Evolutionary conservation across 306 rosid genomes (phyloP).

Genomic region (Arachis hypogaea): DNA sequence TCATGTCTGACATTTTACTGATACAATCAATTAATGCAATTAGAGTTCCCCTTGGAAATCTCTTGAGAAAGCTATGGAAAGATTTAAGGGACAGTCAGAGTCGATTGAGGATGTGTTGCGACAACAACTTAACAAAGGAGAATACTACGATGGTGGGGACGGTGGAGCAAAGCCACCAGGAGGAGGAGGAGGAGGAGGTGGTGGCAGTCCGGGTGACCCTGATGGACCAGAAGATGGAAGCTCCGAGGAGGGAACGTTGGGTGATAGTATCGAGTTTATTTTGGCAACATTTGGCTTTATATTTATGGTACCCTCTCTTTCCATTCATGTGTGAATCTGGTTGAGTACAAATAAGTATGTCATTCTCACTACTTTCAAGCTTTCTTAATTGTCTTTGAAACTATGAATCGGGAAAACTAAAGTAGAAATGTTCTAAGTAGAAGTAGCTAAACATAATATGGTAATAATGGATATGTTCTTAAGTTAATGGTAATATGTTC

Average conservation of each 20-base stretch:
- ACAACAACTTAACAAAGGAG: constrained; percentile 69
- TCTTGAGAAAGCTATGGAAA: constrained; percentile 51
- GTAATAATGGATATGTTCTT: background rate
- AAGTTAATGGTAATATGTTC: no score
- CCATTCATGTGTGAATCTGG: background rate
- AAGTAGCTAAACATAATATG: background rate
- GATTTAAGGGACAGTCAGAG: constrained; percentile 58
- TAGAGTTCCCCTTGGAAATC: constrained; percentile 63
- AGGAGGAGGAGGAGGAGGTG: constrained; percentile 35
- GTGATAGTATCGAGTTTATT: constrained; percentile 69
- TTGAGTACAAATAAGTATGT: constrained; percentile 7
- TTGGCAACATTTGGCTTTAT: constrained; percentile 72
- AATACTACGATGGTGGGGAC: constrained; percentile 50
- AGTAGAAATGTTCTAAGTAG: constrained; percentile 13
- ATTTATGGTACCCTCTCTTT: constrained; percentile 57
- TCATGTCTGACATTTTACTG: constrained; percentile 28
- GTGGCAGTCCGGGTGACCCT: constrained; percentile 45
- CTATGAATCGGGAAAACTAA: constrained; percentile 17
- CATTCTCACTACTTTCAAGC: background rate
- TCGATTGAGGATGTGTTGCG: constrained; percentile 71
- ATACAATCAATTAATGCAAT: constrained; percentile 28
- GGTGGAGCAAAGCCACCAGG: constrained; percentile 53
- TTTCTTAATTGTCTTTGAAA: constrained; percentile 13
- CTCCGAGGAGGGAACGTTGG: constrained; percentile 43
- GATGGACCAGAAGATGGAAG: constrained; percentile 63